phyloP scores from a whole-genome alignment of 2,329 filamentous ascomycete genomes.

The Xylariaceae sp. region DNA sequence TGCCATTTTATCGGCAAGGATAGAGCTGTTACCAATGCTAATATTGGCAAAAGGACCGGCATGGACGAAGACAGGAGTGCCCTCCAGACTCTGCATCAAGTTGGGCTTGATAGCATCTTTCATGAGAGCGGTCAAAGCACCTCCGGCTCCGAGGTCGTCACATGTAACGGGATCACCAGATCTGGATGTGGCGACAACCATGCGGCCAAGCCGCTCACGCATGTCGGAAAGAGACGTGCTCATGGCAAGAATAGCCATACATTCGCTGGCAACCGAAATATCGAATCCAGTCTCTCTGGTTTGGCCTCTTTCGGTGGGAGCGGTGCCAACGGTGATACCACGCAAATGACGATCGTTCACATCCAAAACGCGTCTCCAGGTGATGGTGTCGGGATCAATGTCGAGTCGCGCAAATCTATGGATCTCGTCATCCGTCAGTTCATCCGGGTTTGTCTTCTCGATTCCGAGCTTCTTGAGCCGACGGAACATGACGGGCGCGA shows the following conservation, averaged over 20 bases:
- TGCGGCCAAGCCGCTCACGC: slow-evolving; percentile 87
- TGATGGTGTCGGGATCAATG: slow-evolving; percentile 95
- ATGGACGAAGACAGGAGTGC: slow-evolving; percentile 95
- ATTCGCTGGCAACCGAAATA: slow-evolving; percentile 95
- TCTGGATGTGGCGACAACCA: slow-evolving; percentile 89
- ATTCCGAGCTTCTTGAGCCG: slow-evolving; percentile 95
- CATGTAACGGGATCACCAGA: slow-evolving; percentile 89
- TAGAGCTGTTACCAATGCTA: slow-evolving; percentile 92
- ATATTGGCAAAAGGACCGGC: slow-evolving; percentile 98
- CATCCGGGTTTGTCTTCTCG: slow-evolving; percentile 87
- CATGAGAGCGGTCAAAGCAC: slow-evolving; percentile 91
- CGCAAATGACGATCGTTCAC: slow-evolving; percentile 95
- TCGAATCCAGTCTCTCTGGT: slow-evolving; percentile 91
- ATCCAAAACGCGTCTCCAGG: slow-evolving; percentile 92
- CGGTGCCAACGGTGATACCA: slow-evolving; percentile 83
- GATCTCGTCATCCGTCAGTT: slow-evolving; percentile 88
- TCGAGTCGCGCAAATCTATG: slow-evolving; percentile 86
- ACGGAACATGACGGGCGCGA: slow-evolving; percentile 87
- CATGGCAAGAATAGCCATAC: slow-evolving; percentile 95
- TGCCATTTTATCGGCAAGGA: slow-evolving; percentile 91
- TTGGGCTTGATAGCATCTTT: slow-evolving; percentile 99
- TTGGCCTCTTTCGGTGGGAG: slow-evolving; percentile 85
- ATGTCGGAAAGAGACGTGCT: slow-evolving; percentile 85
- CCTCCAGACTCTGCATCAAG: slow-evolving; percentile 96
- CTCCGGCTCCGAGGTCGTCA: slow-evolving; percentile 90